Evolutionary conservation across 2,329 filamentous ascomycete genomes (phyloP), one percentile per base, ranked within the genome.

Genomic region (Fusarium coicis): DNA sequence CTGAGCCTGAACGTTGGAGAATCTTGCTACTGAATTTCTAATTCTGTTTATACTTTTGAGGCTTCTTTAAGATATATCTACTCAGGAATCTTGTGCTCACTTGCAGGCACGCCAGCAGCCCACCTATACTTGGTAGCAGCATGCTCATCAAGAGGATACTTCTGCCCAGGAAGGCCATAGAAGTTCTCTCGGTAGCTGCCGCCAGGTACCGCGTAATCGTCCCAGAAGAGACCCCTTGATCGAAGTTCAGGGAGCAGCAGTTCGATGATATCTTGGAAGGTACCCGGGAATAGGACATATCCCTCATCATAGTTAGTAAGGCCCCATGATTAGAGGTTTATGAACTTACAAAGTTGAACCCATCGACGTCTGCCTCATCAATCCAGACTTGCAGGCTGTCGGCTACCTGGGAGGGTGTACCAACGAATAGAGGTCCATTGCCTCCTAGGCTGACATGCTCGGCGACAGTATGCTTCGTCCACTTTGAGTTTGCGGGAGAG

Each of bases 401-500:
- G 0, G 90, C 92, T 3, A 93, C 91, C 72, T 89, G 87, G 21
- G 85, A 79, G 0, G 92, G 83, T 0, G 90, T 93, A 0, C 92
- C 92, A 0, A 93, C 89, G 6, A 90, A 80, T 0, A 90, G 86
- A 0, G 91, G 88, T 0, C 91, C 91, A 23, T 93, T 86, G 4
- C 92, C 92, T 9, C 92, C 92, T 18, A 93, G 85, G 46, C 88
- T 89, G 55, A 93, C 88, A 72, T 92, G 89, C 75, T 93, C 86
- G 0, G 90, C 92, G 10, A 94, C 87, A 1, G 90, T 92, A 53
- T 88, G 85, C 79, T 93, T 93, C 2, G 92, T 94, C 92, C 92
- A 94, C 76, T 92, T 93, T 1, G 87, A 84, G 5, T 89, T 88
- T 5, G 85, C 87, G 0, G 90, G 89, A 0, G 88, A 87, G 50